Base-by-base conservation (phyloP, 768 basidiomycete species). In the Leccinellum rugosiceps region DNA sequence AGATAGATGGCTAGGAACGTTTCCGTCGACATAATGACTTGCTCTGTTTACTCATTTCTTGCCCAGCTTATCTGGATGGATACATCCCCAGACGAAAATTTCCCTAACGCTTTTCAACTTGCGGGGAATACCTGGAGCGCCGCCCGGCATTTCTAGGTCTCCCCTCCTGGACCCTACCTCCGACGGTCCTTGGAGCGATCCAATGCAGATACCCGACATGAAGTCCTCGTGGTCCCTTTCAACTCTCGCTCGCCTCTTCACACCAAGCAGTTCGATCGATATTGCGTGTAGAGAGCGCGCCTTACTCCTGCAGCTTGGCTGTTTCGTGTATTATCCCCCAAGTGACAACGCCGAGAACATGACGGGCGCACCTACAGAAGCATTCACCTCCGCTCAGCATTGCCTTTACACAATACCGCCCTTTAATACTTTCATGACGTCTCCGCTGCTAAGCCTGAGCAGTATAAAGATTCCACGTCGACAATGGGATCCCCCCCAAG, bases 201-300 rank as follows among this genome's bases (percentile, higher is more conserved):
- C 60, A 63, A 63, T 61, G 58, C 69, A 73, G 71, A 74, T 72
- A 72, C 65, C 68, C 70, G 70, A 72, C 65, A 72, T 72, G 72
- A 72, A 69, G 46, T 63, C 67, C 71, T 69, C 71, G 69, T 72
- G 70, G 65, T 43, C 57, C 48, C 57, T 67, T 56, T 61, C 38
- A 41, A 41, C 63, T 63, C 54, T 62, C 62, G 66, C 63, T 70
- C 68, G 64, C 67, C 67, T 70, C 66, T 70, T 68, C 60, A 56
- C 68, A 65, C 72, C 65, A 61, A 69, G 60, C 68, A 55, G 59
- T 64, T 53, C 64, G 71, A 74, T 72, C 71, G 71, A 43, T 70
- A 62, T 69, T 67, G 71, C 67, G 63, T 71, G 71, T 52, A 64
- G 56, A 63, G 66, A 59, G 64, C 62, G 69, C 72, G 64, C 63